phyloP scores from a whole-genome alignment of 345 rosid species.

The Hibiscus trionum region DNA sequence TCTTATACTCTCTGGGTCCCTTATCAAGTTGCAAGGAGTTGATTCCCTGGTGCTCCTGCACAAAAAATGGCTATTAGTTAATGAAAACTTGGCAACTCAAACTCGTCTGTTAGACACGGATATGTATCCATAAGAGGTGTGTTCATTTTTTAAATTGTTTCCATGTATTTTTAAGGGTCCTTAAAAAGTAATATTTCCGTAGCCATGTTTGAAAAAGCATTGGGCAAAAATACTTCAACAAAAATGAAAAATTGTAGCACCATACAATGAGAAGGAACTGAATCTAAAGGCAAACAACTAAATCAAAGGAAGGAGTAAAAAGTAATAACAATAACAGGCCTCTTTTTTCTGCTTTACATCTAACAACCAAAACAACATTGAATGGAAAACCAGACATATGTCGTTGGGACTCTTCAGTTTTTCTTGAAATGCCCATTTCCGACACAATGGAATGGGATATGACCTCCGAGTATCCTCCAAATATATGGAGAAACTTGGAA shows the following conservation, averaged over 20 bases:
- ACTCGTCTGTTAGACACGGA: not conserved
- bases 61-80: not conserved
- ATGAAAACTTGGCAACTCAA: not conserved
- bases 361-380: not conserved
- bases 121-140: not conserved
- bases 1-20: constrained; percentile 52
- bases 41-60: constrained; percentile 80
- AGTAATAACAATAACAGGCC: no score
- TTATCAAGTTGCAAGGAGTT: constrained; percentile 80
- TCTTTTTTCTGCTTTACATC: no score
- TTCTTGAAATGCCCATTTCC: not conserved
- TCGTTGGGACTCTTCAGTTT: not conserved
- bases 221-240: no score
- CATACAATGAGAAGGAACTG: no score
- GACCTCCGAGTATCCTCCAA: not conserved
- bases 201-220: no score
- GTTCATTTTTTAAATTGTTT: no score
- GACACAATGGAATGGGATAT: not conserved
- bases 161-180: no score
- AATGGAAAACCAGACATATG: not conserved
- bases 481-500: not conserved
- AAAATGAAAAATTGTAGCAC: no score
- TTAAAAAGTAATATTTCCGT: no score
- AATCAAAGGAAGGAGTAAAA: no score
- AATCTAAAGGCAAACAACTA: no score